These are phyloP conservation scores for Pilasporangium apinafurcum DNA, from an alignment of 352 stramenopile genomes.

Conservation along the genomic window DNA sequence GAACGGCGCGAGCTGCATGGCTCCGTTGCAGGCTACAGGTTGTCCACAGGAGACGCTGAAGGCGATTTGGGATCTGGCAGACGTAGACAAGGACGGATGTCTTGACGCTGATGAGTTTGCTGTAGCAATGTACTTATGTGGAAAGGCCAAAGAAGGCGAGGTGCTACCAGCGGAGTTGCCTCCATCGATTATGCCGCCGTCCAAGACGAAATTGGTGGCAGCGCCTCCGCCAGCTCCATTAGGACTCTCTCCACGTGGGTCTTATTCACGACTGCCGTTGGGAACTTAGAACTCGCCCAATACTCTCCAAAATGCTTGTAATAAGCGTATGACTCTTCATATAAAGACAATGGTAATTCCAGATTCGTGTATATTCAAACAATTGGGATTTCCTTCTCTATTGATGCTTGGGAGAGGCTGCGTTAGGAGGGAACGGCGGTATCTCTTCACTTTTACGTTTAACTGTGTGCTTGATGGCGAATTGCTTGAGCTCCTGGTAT, in stretches of 20 bases:
- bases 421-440: no score
- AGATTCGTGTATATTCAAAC: no score
- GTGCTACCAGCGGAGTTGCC: conserved; percentile 56
- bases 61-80: conserved; percentile 86
- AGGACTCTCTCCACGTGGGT: conserved; percentile 1
- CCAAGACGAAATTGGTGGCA: conserved; percentile 16
- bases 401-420: no score
- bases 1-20: conserved; percentile 68
- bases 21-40: conserved; percentile 56
- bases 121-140: conserved; percentile 86
- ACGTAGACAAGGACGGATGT: conserved; percentile 85
- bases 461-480: conserved; percentile 47
- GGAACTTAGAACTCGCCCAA: no score
- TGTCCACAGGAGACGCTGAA: conserved; percentile 72
- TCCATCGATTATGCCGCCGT: conserved; percentile 45
- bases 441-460: conserved; percentile 17
- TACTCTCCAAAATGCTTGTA: no score
- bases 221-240: neutral
- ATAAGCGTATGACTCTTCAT: no score
- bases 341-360: no score
- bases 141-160: conserved; percentile 67
- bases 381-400: no score
- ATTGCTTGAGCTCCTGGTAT: conserved; percentile 67
- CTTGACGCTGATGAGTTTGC: conserved; percentile 89
- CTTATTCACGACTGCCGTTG: neutral